Evolutionary conservation across 2,329 filamentous ascomycete species (phyloP).

Genomic region (Fusarium abutilonis): DNA sequence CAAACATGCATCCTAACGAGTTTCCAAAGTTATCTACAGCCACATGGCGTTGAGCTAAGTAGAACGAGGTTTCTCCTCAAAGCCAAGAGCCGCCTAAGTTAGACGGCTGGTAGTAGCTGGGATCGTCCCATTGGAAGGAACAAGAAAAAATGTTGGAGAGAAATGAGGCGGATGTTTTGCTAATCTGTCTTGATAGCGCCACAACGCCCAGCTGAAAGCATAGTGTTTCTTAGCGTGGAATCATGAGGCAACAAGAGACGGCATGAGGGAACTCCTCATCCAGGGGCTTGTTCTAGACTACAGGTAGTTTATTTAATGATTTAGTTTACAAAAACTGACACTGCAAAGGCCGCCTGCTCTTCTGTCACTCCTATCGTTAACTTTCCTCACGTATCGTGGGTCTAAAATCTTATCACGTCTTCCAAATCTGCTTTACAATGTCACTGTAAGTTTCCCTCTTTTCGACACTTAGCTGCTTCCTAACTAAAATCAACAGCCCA

Average conservation of each 20-base stretch:
- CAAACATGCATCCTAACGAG: conserved; percentile 3
- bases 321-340: background rate
- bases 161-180: conserved; percentile 8
- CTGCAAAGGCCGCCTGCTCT: background rate
- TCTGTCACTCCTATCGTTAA: background rate
- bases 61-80: background rate
- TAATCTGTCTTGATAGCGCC: conserved; percentile 33
- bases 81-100: conserved; percentile 1
- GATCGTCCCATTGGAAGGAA: conserved; percentile 1
- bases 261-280: conserved; percentile 2
- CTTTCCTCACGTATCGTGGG: background rate
- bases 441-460: conserved; percentile 13
- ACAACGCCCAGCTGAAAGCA: conserved; percentile 41
- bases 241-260: conserved; percentile 1
- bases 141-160: background rate
- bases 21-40: background rate
- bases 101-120: background rate
- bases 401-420: background rate
- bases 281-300: conserved; percentile 6
- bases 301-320: background rate
- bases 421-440: conserved; percentile 3
- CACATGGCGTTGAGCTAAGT: background rate
- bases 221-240: conserved; percentile 34
- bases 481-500: conserved; percentile 48
- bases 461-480: background rate